Evolutionary conservation across 1,284 basidiomycete species (phyloP).

Genomic region (Rhizopogon hawkerae): DNA sequence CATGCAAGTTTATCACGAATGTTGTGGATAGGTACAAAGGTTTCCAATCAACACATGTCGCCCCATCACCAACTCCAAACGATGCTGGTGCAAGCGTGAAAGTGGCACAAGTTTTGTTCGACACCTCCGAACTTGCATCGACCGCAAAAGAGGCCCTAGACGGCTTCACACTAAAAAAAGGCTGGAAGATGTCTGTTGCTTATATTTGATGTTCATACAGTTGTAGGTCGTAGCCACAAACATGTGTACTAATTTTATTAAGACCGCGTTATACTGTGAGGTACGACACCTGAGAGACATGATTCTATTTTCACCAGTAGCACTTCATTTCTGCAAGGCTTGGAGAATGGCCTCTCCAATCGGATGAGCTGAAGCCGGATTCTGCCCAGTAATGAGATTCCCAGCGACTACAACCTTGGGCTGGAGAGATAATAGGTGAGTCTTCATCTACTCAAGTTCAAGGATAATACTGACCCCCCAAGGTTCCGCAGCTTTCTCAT

Average conservation of each 20-base stretch:
- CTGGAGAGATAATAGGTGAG: slow-evolving; percentile 16
- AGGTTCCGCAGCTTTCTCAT: slow-evolving; percentile 45
- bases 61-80: slow-evolving; percentile 56
- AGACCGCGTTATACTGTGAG: not conserved
- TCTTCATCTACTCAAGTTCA: not conserved
- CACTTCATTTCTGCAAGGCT: slow-evolving; percentile 9
- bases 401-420: slow-evolving; percentile 36
- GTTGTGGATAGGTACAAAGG: slow-evolving; percentile 56
- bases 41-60: slow-evolving; percentile 62
- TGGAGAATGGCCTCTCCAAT: slow-evolving; percentile 34
- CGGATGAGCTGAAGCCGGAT: slow-evolving; percentile 40
- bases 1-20: slow-evolving; percentile 3
- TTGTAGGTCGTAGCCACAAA: not conserved
- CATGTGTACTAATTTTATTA: slow-evolving; percentile 3
- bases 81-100: slow-evolving; percentile 54
- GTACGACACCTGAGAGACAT: not conserved
- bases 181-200: slow-evolving; percentile 70
- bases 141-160: slow-evolving; percentile 72
- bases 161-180: slow-evolving; percentile 74
- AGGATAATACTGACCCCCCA: slow-evolving; percentile 42
- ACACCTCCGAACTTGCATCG: slow-evolving; percentile 61
- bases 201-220: slow-evolving; percentile 43
- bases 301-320: not conserved
- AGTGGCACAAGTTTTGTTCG: slow-evolving; percentile 71
- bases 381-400: slow-evolving; percentile 54